phyloP scores from a whole-genome alignment of 805 yeast genomes.

The Nakazawaea laoshanensis region DNA sequence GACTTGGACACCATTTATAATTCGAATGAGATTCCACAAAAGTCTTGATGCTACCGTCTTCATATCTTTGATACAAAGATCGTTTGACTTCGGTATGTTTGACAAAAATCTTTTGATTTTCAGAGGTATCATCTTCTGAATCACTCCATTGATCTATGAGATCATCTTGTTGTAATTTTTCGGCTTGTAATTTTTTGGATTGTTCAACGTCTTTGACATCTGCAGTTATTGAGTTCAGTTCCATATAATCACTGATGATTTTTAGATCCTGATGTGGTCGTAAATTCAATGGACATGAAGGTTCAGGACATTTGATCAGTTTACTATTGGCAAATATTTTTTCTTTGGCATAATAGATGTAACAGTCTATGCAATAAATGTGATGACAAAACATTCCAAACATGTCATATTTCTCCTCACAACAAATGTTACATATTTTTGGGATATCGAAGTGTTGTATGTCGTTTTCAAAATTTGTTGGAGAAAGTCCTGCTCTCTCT shows the following conservation, averaged over 20 bases:
- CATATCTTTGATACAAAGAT: slow-evolving; percentile 25
- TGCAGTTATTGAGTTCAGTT: slow-evolving; percentile 5
- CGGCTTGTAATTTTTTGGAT: slow-evolving; percentile 7
- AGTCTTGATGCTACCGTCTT: slow-evolving; percentile 34
- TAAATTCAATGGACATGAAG: slow-evolving; percentile 37
- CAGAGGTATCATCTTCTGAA: slow-evolving; percentile 6
- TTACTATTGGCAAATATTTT: slow-evolving; percentile 30
- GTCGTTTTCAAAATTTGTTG: too few relatives aligned
- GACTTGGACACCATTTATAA: slow-evolving; percentile 77
- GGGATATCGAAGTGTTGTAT: background rate
- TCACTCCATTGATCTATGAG: slow-evolving; percentile 13
- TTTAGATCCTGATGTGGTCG: slow-evolving; percentile 30
- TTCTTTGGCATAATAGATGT: slow-evolving; percentile 45
- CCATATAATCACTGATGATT: slow-evolving; percentile 17
- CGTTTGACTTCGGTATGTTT: slow-evolving; percentile 10
- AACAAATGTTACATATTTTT: slow-evolving; percentile 58
- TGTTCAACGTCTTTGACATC: slow-evolving; percentile 11
- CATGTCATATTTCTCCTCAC: slow-evolving; percentile 37
- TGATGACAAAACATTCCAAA: slow-evolving; percentile 65
- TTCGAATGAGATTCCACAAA: slow-evolving; percentile 45
- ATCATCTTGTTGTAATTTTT: slow-evolving; percentile 15
- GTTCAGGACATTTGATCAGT: slow-evolving; percentile 59
- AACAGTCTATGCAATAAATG: slow-evolving; percentile 63
- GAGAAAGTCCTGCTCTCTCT: slow-evolving; percentile 18
- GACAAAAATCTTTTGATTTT: slow-evolving; percentile 13